phyloP scores from a whole-genome alignment of 2,329 filamentous ascomycete genomes.

The Aspergillus novoparasiticus region DNA sequence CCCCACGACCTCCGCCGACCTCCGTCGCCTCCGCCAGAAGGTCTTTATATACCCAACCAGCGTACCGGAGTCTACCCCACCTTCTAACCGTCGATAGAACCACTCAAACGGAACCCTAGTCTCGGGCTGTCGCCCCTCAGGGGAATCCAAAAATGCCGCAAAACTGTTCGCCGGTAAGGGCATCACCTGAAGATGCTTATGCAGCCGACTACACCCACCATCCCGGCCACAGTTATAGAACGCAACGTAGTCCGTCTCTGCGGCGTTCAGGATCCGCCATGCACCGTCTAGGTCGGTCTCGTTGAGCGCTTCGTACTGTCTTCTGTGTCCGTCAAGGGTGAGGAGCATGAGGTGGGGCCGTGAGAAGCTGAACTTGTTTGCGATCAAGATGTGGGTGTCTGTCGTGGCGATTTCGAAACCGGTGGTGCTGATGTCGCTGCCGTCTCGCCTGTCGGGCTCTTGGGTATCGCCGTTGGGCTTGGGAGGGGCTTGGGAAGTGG shows the following conservation, averaged over 20 bases:
- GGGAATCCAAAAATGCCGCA: constrained; percentile 1
- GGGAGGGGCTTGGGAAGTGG: background rate
- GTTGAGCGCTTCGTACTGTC: background rate
- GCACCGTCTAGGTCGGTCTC: background rate
- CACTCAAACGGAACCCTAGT: background rate
- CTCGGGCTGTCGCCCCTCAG: background rate
- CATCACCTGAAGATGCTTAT: constrained; percentile 1
- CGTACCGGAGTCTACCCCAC: background rate
- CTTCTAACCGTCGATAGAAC: background rate
- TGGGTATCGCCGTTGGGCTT: background rate
- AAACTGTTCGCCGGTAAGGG: background rate
- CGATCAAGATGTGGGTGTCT: background rate
- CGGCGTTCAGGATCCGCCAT: background rate
- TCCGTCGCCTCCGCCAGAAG: background rate
- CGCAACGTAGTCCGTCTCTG: background rate
- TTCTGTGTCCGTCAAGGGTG: background rate
- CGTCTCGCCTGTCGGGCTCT: background rate
- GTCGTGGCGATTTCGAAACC: background rate
- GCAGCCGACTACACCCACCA: constrained; percentile 4
- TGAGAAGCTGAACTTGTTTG: background rate
- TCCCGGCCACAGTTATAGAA: constrained; percentile 5
- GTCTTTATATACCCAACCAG: background rate
- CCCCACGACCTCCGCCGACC: background rate
- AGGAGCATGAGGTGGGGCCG: background rate
- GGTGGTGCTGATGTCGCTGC: background rate